Evolutionary conservation across 225 moss, liverwort and hornwort genomes (phyloP).

Genomic region (Polytrichum commune): DNA sequence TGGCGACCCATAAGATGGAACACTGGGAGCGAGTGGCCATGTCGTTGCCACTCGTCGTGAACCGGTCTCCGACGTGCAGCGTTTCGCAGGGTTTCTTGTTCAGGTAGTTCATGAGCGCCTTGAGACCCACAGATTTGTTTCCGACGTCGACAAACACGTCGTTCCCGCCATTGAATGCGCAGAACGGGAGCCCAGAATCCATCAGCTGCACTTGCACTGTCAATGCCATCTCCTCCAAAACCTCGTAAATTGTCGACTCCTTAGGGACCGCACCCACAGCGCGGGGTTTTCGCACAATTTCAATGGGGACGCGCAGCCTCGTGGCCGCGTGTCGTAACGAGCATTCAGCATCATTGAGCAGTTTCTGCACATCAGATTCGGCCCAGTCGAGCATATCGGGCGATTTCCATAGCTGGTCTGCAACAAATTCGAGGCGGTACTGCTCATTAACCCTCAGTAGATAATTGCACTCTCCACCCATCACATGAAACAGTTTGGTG

Average conservation of each 20-base stretch:
- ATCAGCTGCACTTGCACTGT: conserved; percentile 86
- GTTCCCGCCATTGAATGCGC: conserved; percentile 91
- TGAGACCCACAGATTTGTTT: conserved; percentile 82
- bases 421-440: conserved; percentile 78
- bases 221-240: conserved; percentile 87
- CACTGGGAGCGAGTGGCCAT: conserved; percentile 89
- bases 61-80: conserved; percentile 84
- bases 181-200: conserved; percentile 73
- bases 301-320: conserved; percentile 59
- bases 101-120: conserved; percentile 81
- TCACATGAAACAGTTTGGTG: conserved; percentile 74
- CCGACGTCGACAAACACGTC: conserved; percentile 71
- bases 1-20: conserved; percentile 95
- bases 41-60: conserved; percentile 89
- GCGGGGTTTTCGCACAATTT: conserved; percentile 75
- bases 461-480: conserved; percentile 97
- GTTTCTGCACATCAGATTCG: conserved; percentile 51
- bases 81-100: conserved; percentile 70
- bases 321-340: conserved; percentile 71
- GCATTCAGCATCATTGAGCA: conserved; percentile 71
- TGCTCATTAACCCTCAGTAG: conserved; percentile 65
- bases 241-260: conserved; percentile 91
- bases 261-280: conserved; percentile 85
- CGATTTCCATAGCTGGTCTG: conserved; percentile 74
- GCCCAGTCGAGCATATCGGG: conserved; percentile 79